phyloP scores from a whole-genome alignment of 345 rosid species.

The Salix purpurea region DNA sequence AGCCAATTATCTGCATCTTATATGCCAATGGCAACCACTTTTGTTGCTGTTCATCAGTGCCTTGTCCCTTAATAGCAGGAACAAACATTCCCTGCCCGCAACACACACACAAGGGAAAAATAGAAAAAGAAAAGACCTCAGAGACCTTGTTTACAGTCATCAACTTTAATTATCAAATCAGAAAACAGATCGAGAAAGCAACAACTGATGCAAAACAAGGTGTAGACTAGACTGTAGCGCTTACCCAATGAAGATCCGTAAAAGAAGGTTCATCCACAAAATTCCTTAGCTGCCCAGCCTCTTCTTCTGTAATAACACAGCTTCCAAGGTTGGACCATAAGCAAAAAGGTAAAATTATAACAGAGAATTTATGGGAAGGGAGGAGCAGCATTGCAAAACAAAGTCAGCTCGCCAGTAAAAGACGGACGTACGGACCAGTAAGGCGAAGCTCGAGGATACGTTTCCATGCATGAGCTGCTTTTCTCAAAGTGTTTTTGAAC shows the following conservation, averaged over 20 bases:
- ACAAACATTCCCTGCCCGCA: slow-evolving; percentile 79
- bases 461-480: slow-evolving; percentile 87
- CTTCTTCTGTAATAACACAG: slow-evolving; percentile 66
- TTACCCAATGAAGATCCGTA: slow-evolving; percentile 97
- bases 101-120: background rate
- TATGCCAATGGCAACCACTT: slow-evolving; percentile 88
- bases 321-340: background rate
- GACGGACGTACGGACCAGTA: slow-evolving; percentile 40
- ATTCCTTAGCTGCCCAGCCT: slow-evolving; percentile 56
- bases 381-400: background rate
- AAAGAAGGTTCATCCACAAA: slow-evolving; percentile 79
- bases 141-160: background rate
- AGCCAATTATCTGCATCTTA: slow-evolving; percentile 96
- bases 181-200: background rate
- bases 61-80: slow-evolving; percentile 94
- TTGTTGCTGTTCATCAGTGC: slow-evolving; percentile 90
- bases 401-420: background rate
- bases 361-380: too few relatives aligned
- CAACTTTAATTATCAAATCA: background rate
- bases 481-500: slow-evolving; percentile 79
- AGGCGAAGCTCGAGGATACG: slow-evolving; percentile 82
- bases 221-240: background rate
- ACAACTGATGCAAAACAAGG: background rate
- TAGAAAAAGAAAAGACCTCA: background rate
- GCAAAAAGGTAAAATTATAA: too few relatives aligned